A percentile compares a stretch with the other conserved stretches of the same genome.
Evolutionary conservation across 2,329 filamentous ascomycete species (phyloP).

Genomic region (Erysiphe pisi): DNA sequence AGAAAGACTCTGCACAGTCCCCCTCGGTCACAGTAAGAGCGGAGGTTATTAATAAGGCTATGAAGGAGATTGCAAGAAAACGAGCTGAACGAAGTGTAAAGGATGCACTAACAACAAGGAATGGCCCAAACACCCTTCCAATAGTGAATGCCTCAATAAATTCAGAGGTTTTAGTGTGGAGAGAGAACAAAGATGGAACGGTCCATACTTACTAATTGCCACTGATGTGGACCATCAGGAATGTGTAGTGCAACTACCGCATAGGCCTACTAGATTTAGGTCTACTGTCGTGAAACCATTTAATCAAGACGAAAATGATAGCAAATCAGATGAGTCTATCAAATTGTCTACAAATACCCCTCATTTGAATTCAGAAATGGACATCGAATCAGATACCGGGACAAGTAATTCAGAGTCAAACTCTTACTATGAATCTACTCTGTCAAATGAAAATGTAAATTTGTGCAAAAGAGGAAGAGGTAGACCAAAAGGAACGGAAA

Average conservation of each 20-base stretch:
- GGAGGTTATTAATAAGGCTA: slow-evolving; percentile 28
- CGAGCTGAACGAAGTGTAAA: not conserved
- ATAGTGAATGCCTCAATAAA: no score
- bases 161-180: slow-evolving; percentile 27
- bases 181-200: slow-evolving; percentile 26
- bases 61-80: slow-evolving; percentile 28
- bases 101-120: not conserved
- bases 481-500: slow-evolving; percentile 6
- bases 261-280: slow-evolving; percentile 6
- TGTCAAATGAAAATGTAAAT: no score
- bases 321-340: not conserved
- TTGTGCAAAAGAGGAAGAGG: not conserved
- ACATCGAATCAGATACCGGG: not conserved
- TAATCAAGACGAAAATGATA: not conserved
- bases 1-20: not conserved
- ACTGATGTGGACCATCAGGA: not conserved
- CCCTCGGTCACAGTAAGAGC: slow-evolving; percentile 2
- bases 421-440: not conserved
- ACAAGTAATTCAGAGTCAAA: not conserved
- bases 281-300: slow-evolving; percentile 18
- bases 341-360: not conserved
- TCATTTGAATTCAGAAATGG: not conserved
- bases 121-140: no score
- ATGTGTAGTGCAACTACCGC: not conserved
- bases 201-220: not conserved